Evolutionary conservation across 805 yeast genomes (phyloP).

Genomic region (Wickerhamiella sorbophila): DNA sequence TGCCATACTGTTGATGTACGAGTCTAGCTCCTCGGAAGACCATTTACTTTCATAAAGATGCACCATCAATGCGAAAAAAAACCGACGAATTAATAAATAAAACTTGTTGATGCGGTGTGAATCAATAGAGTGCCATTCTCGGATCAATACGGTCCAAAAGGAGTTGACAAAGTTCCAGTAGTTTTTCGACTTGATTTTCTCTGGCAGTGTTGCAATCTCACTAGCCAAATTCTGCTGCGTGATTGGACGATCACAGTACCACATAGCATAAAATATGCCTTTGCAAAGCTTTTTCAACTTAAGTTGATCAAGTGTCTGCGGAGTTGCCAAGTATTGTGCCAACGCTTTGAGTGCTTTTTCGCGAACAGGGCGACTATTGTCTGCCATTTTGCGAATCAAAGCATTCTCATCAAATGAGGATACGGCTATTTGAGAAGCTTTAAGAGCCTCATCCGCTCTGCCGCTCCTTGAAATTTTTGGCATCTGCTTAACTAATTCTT

Average conservation of each 20-base stretch:
- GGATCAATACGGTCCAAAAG: slow-evolving; percentile 64
- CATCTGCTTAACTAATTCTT: neutral
- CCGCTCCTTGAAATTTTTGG: neutral
- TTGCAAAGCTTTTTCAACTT: slow-evolving; percentile 85
- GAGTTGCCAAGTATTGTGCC: slow-evolving; percentile 38
- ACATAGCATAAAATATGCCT: slow-evolving; percentile 89
- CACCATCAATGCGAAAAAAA: slow-evolving; percentile 47
- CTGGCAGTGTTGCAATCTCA: slow-evolving; percentile 42
- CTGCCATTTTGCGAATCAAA: slow-evolving; percentile 13
- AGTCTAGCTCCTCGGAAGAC: slow-evolving; percentile 34
- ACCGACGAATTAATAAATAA: slow-evolving; percentile 66
- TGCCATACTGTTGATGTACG: slow-evolving; percentile 31
- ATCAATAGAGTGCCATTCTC: slow-evolving; percentile 79
- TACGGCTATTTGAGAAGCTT: neutral
- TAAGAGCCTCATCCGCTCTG: neutral
- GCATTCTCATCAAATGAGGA: neutral
- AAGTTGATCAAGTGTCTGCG: slow-evolving; percentile 28
- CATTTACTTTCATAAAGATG: slow-evolving; percentile 42
- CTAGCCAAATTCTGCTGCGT: slow-evolving; percentile 80
- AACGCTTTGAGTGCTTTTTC: slow-evolving; percentile 57
- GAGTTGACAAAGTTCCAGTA: slow-evolving; percentile 46
- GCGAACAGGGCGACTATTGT: slow-evolving; percentile 41
- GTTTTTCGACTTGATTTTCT: slow-evolving; percentile 26
- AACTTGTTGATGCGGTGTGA: slow-evolving; percentile 77
- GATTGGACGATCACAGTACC: slow-evolving; percentile 89